Percentiles rank a stretch among this genome's conserved stretches.
Evolutionary conservation across 148 eudicot genomes (phyloP).

Genomic region (Spergularia bocconei): DNA sequence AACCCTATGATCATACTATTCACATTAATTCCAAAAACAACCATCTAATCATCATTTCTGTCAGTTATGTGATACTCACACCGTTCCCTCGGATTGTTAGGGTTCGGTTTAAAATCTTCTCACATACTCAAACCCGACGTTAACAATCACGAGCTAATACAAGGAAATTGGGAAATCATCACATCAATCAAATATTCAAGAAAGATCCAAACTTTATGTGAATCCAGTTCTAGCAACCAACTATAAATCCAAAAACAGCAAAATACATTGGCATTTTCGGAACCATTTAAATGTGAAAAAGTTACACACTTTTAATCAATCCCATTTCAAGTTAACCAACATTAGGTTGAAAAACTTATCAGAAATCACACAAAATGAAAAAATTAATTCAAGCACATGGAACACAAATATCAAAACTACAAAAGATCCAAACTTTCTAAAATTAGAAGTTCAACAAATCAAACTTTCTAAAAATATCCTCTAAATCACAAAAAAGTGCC

Average conservation of each 20-base stretch:
- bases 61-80: neutral
- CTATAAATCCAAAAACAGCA: neutral
- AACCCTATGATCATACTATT: neutral
- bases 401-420: neutral
- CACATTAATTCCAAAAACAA: neutral
- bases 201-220: slow-evolving; percentile 3
- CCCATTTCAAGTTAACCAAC: slow-evolving; percentile 6
- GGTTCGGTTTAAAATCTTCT: no score
- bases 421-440: no score
- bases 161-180: neutral
- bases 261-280: neutral
- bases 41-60: neutral
- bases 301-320: neutral
- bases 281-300: slow-evolving; percentile 7
- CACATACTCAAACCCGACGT: no score
- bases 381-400: neutral
- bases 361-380: neutral
- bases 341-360: neutral
- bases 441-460: no score
- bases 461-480: no score
- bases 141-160: neutral
- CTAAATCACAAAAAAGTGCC: no score
- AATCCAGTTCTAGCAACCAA: neutral
- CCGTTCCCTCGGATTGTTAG: no score
- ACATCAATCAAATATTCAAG: neutral